phyloP scores from a whole-genome alignment of 805 yeast species.

The Candida silvicultrix region DNA sequence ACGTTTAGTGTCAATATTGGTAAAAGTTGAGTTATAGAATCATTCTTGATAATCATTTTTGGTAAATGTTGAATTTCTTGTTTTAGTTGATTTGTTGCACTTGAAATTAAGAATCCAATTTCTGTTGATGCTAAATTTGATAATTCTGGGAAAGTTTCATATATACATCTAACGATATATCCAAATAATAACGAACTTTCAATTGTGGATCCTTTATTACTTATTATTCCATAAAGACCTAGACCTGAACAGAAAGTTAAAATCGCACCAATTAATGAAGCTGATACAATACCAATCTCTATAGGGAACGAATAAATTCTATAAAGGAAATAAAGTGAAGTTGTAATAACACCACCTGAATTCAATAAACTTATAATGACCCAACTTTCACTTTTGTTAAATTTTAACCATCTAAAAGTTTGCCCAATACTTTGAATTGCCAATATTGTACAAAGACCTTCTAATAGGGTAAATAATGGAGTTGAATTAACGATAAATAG shows the following conservation, averaged over 20 bases:
- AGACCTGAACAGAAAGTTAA: slow-evolving; percentile 69
- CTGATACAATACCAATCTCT: slow-evolving; percentile 55
- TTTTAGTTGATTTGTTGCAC: slow-evolving; percentile 25
- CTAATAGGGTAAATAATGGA: slow-evolving; percentile 81
- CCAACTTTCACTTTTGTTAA: slow-evolving; percentile 63
- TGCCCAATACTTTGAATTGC: slow-evolving; percentile 93
- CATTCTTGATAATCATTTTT: slow-evolving; percentile 15
- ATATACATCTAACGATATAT: slow-evolving; percentile 87
- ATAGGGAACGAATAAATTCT: slow-evolving; percentile 77
- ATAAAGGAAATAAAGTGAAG: slow-evolving; percentile 71
- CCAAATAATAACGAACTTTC: slow-evolving; percentile 84
- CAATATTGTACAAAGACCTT: slow-evolving; percentile 87
- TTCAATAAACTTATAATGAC: slow-evolving; percentile 64
- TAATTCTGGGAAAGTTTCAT: slow-evolving; percentile 87
- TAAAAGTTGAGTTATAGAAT: slow-evolving; percentile 19
- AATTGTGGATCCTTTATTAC: slow-evolving; percentile 82
- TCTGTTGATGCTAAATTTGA: slow-evolving; percentile 48
- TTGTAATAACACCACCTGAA: slow-evolving; percentile 70
- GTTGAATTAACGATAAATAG: slow-evolving; percentile 71
- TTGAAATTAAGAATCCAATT: slow-evolving; percentile 31
- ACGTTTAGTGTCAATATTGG: slow-evolving; percentile 16
- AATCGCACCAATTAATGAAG: slow-evolving; percentile 81
- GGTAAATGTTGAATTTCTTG: slow-evolving; percentile 26
- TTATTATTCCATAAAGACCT: slow-evolving; percentile 77
- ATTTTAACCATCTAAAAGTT: slow-evolving; percentile 62